Conservation (phyloP, 1,284 basidiomycete genomes). For the Ganoderma resinaceum region DNA sequence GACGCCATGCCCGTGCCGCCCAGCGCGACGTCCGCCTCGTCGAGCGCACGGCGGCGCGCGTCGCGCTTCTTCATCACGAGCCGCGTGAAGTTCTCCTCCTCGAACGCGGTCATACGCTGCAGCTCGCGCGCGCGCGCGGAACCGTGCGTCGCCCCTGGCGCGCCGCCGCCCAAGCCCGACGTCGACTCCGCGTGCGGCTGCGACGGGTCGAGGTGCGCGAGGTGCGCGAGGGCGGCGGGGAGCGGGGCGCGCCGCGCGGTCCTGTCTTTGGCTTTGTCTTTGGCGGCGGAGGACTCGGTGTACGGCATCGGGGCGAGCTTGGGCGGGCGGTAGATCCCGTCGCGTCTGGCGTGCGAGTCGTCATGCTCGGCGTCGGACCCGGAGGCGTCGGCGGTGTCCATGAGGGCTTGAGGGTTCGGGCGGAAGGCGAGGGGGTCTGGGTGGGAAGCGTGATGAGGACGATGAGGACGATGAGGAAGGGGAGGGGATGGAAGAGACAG, state of each 20-base stretch:
- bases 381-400: constrained; percentile 47
- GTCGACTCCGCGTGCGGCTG: constrained; percentile 76
- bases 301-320: constrained; percentile 94
- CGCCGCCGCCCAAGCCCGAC: constrained; percentile 71
- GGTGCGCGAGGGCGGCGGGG: constrained; percentile 75
- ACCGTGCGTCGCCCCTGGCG: constrained; percentile 53
- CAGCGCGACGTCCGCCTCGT: constrained; percentile 94
- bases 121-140: constrained; percentile 81
- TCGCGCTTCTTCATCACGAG: constrained; percentile 94
- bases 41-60: constrained; percentile 74
- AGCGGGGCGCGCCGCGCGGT: constrained; percentile 54
- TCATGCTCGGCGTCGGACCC: constrained; percentile 45
- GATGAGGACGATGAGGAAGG: neutral
- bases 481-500: neutral
- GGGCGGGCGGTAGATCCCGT: constrained; percentile 89
- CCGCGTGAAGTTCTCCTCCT: constrained; percentile 96
- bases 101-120: constrained; percentile 87
- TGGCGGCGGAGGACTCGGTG: constrained; percentile 64
- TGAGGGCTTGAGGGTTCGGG: constrained; percentile 82
- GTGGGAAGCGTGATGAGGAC: constrained; percentile 6
- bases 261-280: constrained; percentile 50
- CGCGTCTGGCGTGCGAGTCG: constrained; percentile 33
- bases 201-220: constrained; percentile 71
- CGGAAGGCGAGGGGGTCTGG: constrained; percentile 90
- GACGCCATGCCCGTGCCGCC: constrained; percentile 67